Conservation (phyloP, 2,329 filamentous ascomycete species). For the Sclerotinia sclerotiorum region DNA sequence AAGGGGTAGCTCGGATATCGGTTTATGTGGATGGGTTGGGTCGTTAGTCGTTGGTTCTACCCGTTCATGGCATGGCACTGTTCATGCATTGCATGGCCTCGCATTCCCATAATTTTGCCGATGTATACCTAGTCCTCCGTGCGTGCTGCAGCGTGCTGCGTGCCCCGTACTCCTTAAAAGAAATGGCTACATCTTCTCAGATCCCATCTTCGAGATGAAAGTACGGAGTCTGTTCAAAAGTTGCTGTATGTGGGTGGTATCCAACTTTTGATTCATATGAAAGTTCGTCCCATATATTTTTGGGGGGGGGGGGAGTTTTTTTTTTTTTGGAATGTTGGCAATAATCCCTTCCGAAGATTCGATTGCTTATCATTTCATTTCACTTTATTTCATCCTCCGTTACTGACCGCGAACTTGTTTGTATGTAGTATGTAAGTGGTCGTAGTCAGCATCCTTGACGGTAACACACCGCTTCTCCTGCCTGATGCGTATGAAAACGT, state of each 20-base stretch:
- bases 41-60: neutral
- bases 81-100: constrained; percentile 7
- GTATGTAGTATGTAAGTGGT: neutral
- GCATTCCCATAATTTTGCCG: constrained; percentile 17
- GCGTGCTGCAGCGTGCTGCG: neutral
- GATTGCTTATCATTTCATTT: constrained; percentile 7
- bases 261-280: neutral
- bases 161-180: neutral
- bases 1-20: constrained; percentile 15
- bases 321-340: no score
- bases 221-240: neutral
- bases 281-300: neutral
- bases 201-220: constrained; percentile 13
- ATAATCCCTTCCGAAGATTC: neutral
- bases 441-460: constrained; percentile 14
- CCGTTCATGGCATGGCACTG: constrained; percentile 10
- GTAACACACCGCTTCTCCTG: constrained; percentile 21
- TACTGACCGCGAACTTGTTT: neutral
- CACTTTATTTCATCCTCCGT: neutral
- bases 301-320: no score
- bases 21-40: neutral
- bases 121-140: neutral
- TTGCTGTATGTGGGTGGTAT: neutral
- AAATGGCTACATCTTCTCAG: neutral
- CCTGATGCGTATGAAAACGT: neutral